Conservation (phyloP, 2,329 filamentous ascomycete species). For the Penicillium frequentans region DNA sequence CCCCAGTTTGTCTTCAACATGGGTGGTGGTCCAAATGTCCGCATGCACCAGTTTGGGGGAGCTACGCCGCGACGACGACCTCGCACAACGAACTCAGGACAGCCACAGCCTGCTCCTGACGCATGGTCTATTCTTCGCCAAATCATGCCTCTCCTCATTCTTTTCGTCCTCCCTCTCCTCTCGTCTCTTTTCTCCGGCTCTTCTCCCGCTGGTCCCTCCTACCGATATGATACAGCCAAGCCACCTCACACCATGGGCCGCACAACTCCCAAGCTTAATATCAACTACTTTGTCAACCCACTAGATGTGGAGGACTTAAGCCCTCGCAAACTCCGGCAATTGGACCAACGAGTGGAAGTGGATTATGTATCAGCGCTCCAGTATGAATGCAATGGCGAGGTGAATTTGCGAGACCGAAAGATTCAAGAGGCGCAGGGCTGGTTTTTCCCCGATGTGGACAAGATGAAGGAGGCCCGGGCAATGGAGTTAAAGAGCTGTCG, state of each 20-base stretch:
- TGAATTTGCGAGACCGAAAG: constrained; percentile 63
- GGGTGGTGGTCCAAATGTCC: constrained; percentile 83
- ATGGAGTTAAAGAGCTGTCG: constrained; percentile 63
- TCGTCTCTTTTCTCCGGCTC: constrained; percentile 71
- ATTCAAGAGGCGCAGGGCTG: constrained; percentile 80
- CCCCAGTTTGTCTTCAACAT: constrained; percentile 95
- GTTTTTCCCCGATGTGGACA: constrained; percentile 78
- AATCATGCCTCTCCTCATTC: constrained; percentile 81
- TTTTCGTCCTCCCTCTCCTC: constrained; percentile 83
- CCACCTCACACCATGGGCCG: constrained; percentile 74
- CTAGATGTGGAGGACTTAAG: constrained; percentile 71
- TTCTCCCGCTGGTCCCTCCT: constrained; percentile 61
- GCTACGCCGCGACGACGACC: constrained; percentile 73
- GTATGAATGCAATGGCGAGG: constrained; percentile 73
- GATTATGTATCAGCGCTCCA: constrained; percentile 68
- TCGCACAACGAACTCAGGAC: constrained; percentile 57
- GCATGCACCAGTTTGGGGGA: constrained; percentile 95
- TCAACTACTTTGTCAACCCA: constrained; percentile 86
- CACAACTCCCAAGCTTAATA: constrained; percentile 66
- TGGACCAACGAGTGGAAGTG: constrained; percentile 77
- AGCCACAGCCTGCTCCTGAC: constrained; percentile 52
- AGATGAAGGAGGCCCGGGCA: constrained; percentile 68
- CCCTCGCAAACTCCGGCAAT: constrained; percentile 65
- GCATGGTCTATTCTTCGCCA: constrained; percentile 63
- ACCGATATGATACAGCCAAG: constrained; percentile 72